Evolutionary conservation across 371 early-diverging fungal species (phyloP).

Genomic region (Nematocida sp.): DNA sequence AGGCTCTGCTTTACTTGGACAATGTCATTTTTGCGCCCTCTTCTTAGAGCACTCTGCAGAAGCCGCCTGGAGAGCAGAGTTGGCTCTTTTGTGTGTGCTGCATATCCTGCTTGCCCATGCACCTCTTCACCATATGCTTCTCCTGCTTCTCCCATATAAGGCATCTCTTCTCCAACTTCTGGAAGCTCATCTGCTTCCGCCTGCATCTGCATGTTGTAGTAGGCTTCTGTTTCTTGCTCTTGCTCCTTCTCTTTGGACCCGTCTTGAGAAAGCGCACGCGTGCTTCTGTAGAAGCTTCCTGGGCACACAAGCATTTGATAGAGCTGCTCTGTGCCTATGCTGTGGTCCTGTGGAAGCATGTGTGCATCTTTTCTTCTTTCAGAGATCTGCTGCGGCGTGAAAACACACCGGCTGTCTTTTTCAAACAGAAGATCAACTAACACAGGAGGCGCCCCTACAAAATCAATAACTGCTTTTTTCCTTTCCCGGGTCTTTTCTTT

Average conservation of each 20-base stretch:
- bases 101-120: too few relatives aligned
- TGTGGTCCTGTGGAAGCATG: conserved; percentile 57
- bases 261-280: too few relatives aligned
- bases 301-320: conserved; percentile 55
- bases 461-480: conserved; percentile 56
- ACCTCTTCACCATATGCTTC: too few relatives aligned
- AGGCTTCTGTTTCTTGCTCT: neutral
- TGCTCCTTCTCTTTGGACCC: too few relatives aligned
- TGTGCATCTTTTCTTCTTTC: conserved; percentile 58
- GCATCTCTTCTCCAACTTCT: neutral
- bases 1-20: conserved; percentile 26
- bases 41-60: conserved; percentile 38
- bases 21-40: conserved; percentile 38
- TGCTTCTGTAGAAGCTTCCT: conserved; percentile 11
- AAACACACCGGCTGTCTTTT: conserved; percentile 46
- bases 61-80: conserved; percentile 36
- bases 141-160: too few relatives aligned
- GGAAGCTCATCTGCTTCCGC: neutral
- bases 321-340: conserved; percentile 53
- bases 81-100: conserved; percentile 23
- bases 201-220: neutral
- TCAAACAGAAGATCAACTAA: conserved; percentile 40
- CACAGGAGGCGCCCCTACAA: conserved; percentile 27
- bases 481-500: conserved; percentile 34
- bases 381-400: conserved; percentile 48